Evolutionary conservation across 441 rosid genomes (phyloP), one percentile per base, ranked within the genome.

Genomic region (Populus hybrid): DNA sequence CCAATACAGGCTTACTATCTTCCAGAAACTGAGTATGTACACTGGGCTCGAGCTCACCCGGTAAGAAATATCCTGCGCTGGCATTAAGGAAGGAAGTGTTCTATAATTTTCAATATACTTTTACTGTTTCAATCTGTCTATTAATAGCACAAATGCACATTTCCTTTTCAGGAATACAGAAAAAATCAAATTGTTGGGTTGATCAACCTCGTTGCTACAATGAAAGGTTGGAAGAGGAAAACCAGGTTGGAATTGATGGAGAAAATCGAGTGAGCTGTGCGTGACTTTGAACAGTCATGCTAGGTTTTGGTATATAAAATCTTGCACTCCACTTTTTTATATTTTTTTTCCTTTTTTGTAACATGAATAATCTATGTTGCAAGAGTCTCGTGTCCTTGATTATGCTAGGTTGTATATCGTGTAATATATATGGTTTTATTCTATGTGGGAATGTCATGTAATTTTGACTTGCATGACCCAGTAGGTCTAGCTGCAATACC

Each of bases 151-250:
- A n/a, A n/a, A 3, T 3, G 21, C 26, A 59, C 11, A 6, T 59
- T 35, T 50, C 67, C 12, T 3, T 28, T 75, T 77, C 92, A 94
- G 98, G 98, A 93, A 83, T 94, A 87, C 84, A 92, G 85, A 30
- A 93, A 92, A 84, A 87, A 63, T 75, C 99, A 97, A 78, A 86
- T 94, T 20, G 76, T 88, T 28, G 97, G 98, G 76, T 84, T 97
- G 82, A 80, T 97, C 79, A 97, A 92, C 86, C 90, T 94, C 14
- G 98, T 97, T 24, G 97, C 99, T 12, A 34, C 93, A 36, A 90
- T 94, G 98, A 92, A 92, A 87, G 89, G 98, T 42, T 97, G 99
- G 99, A 97, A 91, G 90, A 97, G 98, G 80, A 94, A 93, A 87
- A 88, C 91, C 23, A 87, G 97, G 82, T 75, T 91, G 82, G 99